These are phyloP conservation scores for Corynascus novoguineensis DNA, from an alignment of 495 filamentous ascomycete species.

Conservation along the genomic window DNA sequence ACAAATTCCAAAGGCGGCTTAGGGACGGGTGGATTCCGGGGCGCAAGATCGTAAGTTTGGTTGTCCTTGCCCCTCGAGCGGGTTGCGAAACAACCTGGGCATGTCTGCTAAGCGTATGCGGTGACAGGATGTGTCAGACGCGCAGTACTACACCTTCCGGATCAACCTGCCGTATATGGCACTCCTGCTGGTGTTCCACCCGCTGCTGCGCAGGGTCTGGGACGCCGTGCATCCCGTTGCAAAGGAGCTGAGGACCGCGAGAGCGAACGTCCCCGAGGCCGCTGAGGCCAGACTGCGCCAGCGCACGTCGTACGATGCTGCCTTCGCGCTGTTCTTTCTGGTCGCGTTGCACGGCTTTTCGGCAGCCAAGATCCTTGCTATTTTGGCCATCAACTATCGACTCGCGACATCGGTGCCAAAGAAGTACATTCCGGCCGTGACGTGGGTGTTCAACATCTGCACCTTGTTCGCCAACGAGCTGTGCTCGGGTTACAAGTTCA, in stretches of 20 bases:
- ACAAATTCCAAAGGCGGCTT: constrained; percentile 63
- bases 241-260: constrained; percentile 11
- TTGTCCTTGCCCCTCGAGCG: no score
- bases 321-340: constrained; percentile 76
- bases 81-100: no score
- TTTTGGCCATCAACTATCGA: constrained; percentile 75
- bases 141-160: constrained; percentile 82
- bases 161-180: constrained; percentile 78
- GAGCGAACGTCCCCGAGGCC: constrained; percentile 32
- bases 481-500: constrained; percentile 67
- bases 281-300: constrained; percentile 66
- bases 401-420: constrained; percentile 65
- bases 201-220: constrained; percentile 67
- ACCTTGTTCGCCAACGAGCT: constrained; percentile 89
- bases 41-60: constrained; percentile 74
- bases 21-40: constrained; percentile 91
- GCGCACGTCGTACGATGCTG: constrained; percentile 76
- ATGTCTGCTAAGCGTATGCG: background rate
- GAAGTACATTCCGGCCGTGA: constrained; percentile 62
- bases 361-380: constrained; percentile 69
- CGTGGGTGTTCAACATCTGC: constrained; percentile 89
- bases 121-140: constrained; percentile 76
- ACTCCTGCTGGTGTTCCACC: constrained; percentile 66
- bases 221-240: constrained; percentile 41
- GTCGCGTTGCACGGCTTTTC: constrained; percentile 79